These are phyloP conservation scores for Trichoderma polysporum DNA, from an alignment of 2,329 filamentous ascomycete genomes.

Conservation along the genomic window DNA sequence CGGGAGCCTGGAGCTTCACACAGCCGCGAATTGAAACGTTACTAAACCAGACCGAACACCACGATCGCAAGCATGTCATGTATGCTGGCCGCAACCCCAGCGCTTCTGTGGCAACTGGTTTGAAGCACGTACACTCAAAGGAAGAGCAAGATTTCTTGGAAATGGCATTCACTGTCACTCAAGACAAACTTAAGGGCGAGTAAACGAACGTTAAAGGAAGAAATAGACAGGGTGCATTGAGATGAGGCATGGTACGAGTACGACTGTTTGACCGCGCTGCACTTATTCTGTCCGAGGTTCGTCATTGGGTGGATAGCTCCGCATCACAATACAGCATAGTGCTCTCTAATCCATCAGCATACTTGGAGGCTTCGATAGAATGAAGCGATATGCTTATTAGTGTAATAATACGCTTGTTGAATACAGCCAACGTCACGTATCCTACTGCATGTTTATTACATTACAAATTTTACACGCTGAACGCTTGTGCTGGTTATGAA, in stretches of 20 bases:
- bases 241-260: neutral
- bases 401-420: conserved; percentile 3
- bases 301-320: conserved; percentile 29
- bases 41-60: conserved; percentile 87
- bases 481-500: neutral
- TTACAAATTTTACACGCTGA: neutral
- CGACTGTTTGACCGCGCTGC: neutral
- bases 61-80: conserved; percentile 93
- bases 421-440: neutral
- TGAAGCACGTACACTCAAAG: conserved; percentile 84
- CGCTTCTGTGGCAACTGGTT: conserved; percentile 88
- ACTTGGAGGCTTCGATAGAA: neutral
- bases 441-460: neutral
- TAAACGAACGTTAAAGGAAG: conserved; percentile 34
- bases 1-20: conserved; percentile 94
- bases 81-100: conserved; percentile 94
- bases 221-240: neutral
- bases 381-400: conserved; percentile 13
- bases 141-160: conserved; percentile 85
- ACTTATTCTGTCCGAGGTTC: conserved; percentile 1
- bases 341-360: conserved; percentile 4
- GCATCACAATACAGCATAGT: conserved; percentile 30
- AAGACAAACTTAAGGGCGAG: conserved; percentile 70
- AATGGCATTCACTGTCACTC: conserved; percentile 62
- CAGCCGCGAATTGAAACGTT: conserved; percentile 97